A percentile compares a stretch with the other conserved stretches of the same genome.
phyloP scores from a whole-genome alignment of 352 stramenopile species.

The Pythium apleroticum region DNA sequence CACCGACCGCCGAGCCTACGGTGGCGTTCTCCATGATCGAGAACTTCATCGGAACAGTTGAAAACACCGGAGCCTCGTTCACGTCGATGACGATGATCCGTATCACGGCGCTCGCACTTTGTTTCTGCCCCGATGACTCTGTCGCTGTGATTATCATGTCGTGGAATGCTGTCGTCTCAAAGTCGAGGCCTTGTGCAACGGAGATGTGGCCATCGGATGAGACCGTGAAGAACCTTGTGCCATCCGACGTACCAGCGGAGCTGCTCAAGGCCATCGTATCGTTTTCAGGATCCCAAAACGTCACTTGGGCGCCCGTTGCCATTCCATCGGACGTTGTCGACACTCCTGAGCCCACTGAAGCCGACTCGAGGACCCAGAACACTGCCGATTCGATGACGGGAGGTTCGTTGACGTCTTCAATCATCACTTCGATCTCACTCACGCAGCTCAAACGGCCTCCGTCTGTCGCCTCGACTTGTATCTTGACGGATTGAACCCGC shows the following conservation, averaged over 20 bases:
- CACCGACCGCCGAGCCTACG: slow-evolving; percentile 35
- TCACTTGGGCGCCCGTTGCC: slow-evolving; percentile 14
- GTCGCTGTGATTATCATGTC: slow-evolving; percentile 23
- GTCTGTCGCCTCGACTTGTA: slow-evolving; percentile 23
- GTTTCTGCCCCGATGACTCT: slow-evolving; percentile 1
- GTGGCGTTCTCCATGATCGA: slow-evolving; percentile 38
- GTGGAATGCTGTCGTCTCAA: slow-evolving; percentile 17
- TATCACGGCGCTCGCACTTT: slow-evolving; percentile 24
- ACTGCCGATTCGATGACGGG: slow-evolving; percentile 30
- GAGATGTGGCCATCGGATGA: slow-evolving; percentile 18
- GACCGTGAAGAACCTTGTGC: slow-evolving; percentile 27
- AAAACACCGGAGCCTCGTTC: slow-evolving; percentile 50
- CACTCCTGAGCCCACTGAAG: slow-evolving; percentile 16
- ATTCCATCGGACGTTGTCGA: slow-evolving; percentile 14
- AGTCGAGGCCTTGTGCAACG: slow-evolving; percentile 21
- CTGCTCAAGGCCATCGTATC: slow-evolving; percentile 36
- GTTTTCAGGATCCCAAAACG: slow-evolving; percentile 65
- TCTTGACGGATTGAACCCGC: slow-evolving; percentile 1
- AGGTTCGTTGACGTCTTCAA: slow-evolving; percentile 42
- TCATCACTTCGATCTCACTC: slow-evolving; percentile 13
- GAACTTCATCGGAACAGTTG: slow-evolving; percentile 27
- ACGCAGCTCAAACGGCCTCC: slow-evolving; percentile 24
- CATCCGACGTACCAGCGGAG: slow-evolving; percentile 20
- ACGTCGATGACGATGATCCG: slow-evolving; percentile 44
- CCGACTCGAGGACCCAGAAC: slow-evolving; percentile 49